These are phyloP conservation scores for Rhizopogon vinicolor DNA, from an alignment of 768 basidiomycete genomes.

Conservation along the genomic window DNA sequence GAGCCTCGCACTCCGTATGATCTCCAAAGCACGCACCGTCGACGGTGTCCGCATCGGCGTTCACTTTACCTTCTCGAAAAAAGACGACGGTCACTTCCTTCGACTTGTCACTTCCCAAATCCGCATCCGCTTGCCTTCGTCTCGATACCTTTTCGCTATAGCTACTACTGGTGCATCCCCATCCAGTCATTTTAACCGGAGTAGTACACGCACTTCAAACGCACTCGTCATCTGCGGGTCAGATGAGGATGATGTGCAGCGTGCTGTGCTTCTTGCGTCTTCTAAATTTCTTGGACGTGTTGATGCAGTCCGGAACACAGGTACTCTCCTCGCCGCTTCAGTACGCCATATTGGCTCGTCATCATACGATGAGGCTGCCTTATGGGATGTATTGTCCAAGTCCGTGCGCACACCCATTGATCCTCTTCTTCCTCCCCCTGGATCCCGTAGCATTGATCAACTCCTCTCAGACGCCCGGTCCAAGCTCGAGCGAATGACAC, in stretches of 20 bases:
- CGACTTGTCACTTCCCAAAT: constrained; percentile 48
- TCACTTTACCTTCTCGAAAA: constrained; percentile 52
- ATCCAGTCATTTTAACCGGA: constrained; percentile 9
- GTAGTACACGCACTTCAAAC: constrained; percentile 22
- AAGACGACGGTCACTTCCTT: constrained; percentile 53
- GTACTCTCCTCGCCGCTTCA: constrained; percentile 35
- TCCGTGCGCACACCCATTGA: constrained; percentile 54
- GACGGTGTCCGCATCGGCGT: constrained; percentile 61
- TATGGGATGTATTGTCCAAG: constrained; percentile 70
- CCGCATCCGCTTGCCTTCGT: constrained; percentile 34
- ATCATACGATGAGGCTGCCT: constrained; percentile 58
- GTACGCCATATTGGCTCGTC: constrained; percentile 52
- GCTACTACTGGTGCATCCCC: constrained; percentile 40
- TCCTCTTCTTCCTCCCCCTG: constrained; percentile 58
- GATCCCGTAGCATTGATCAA: constrained; percentile 54
- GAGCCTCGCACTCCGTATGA: constrained; percentile 49
- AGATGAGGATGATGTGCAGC: constrained; percentile 51
- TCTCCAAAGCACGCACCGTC: constrained; percentile 42
- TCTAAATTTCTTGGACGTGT: constrained; percentile 71
- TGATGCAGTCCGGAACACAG: constrained; percentile 30
- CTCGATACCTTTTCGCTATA: constrained; percentile 50
- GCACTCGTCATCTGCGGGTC: constrained; percentile 58
- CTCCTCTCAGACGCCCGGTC: constrained; percentile 57
- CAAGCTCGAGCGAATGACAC: constrained; percentile 58
- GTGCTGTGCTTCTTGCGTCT: constrained; percentile 58